Conservation (phyloP, 2,329 filamentous ascomycete genomes). For the Cercospora berteroae region DNA sequence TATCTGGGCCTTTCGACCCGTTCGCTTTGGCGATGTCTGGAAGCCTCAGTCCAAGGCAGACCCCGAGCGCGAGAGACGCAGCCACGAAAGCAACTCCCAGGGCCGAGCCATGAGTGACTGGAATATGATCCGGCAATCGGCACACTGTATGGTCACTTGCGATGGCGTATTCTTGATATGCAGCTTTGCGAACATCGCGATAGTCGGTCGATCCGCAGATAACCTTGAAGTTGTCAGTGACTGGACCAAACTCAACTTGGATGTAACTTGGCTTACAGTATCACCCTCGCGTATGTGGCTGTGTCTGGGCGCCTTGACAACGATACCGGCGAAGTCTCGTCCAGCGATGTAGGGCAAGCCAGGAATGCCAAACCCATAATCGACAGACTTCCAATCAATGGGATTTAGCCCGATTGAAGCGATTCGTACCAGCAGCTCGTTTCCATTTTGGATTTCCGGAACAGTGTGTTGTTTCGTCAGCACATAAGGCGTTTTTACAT, state of each 20-base stretch:
- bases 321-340: slow-evolving; percentile 34
- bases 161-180: slow-evolving; percentile 46
- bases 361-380: slow-evolving; percentile 46
- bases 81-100: slow-evolving; percentile 46
- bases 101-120: slow-evolving; percentile 40
- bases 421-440: slow-evolving; percentile 41
- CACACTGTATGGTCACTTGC: slow-evolving; percentile 45
- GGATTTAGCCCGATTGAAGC: slow-evolving; percentile 43
- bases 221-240: not conserved
- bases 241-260: not conserved
- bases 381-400: slow-evolving; percentile 45
- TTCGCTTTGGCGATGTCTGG: slow-evolving; percentile 9
- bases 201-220: slow-evolving; percentile 45
- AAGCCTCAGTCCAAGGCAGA: slow-evolving; percentile 41
- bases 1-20: slow-evolving; percentile 14
- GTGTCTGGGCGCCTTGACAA: slow-evolving; percentile 40
- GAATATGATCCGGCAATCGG: slow-evolving; percentile 39
- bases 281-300: slow-evolving; percentile 21
- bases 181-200: slow-evolving; percentile 43
- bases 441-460: slow-evolving; percentile 20
- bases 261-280: not conserved
- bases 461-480: slow-evolving; percentile 13
- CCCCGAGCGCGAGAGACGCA: slow-evolving; percentile 45
- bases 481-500: slow-evolving; percentile 15
- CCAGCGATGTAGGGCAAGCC: slow-evolving; percentile 37